Base-by-base conservation (phyloP, 352 stramenopile species). In the Pythium dissimile region DNA sequence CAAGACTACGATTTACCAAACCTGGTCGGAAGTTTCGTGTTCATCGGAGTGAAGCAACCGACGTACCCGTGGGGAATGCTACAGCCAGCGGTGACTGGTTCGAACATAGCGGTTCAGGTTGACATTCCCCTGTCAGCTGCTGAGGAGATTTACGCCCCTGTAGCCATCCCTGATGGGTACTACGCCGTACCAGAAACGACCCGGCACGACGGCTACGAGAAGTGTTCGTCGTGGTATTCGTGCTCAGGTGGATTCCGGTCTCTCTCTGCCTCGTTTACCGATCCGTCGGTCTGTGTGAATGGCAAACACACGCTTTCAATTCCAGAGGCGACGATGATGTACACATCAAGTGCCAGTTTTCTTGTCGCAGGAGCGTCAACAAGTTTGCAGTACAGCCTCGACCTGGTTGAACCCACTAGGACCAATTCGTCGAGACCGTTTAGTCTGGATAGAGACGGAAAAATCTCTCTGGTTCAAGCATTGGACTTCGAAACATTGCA, bases 151-250 rank as follows among this genome's bases (percentile, higher is more conserved):
- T 88, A 85, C 45, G 54, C 39, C 9, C 31, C 59, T 26, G 55
- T 68, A 3, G 59, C 12, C 31, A 70, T 85, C 10, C 74, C 72
- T 20, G 53, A 51, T 4, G 77, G 74, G 8, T 88, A 73, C 48
- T 88, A 88, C 39, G 69, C 71, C 15, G 34, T 72, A 18, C 77
- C 77, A 10, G 74, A 85, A 34, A 62, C 59, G 38, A 61, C 58
- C 6, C 28, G 64, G 15, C 58, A 67, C 23, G 65, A 70, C 7
- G 73, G 73, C 10, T 66, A 77, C 34, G 58, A 52, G 28, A 71
- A 47, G 18, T 88, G 77, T 32, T 59, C 73, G 5, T 30, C 43
- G 11, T 76, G 72, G 20, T 88, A 80, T 34, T 60, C 39, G 20
- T 88, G 77, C 39, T 61, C 54, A 12, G 55, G 35, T 44, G 77